Evolutionary conservation across 1,139 yeast species (phyloP).

Genomic region (Lodderomyces pseudojiufengensis): DNA sequence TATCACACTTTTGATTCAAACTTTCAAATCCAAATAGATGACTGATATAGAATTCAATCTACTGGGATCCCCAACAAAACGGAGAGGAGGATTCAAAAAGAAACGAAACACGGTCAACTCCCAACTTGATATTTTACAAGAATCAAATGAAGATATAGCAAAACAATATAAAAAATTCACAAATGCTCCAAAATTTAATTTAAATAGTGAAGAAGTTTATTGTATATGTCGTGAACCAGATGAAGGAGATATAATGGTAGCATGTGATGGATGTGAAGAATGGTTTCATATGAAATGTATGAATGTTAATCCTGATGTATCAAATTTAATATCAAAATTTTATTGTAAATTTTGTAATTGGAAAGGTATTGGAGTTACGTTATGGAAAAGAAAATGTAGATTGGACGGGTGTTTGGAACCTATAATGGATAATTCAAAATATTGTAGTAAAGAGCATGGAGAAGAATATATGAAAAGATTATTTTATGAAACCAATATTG

Average conservation of each 20-base stretch:
- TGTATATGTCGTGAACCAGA: conserved; percentile 83
- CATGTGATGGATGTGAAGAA: conserved; percentile 92
- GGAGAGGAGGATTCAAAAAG: conserved; percentile 2
- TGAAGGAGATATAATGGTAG: conserved; percentile 74
- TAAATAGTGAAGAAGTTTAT: conserved; percentile 60
- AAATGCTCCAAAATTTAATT: conserved; percentile 42
- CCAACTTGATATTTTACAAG: conserved; percentile 12
- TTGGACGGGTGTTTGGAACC: conserved; percentile 58
- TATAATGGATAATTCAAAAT: conserved; percentile 54
- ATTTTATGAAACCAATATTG: conserved; percentile 16
- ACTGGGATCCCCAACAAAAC: background rate
- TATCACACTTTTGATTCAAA: too few species aligned
- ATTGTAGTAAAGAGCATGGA: conserved; percentile 77
- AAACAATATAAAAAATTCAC: conserved; percentile 43
- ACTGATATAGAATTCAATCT: background rate
- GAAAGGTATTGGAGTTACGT: conserved; percentile 39
- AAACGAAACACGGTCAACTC: background rate
- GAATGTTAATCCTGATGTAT: conserved; percentile 50
- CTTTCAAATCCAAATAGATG: too few species aligned
- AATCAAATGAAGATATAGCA: conserved; percentile 38
- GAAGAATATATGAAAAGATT: conserved; percentile 43
- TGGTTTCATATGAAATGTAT: conserved; percentile 91
- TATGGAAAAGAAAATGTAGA: conserved; percentile 79
- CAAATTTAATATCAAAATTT: conserved; percentile 59
- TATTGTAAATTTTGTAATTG: conserved; percentile 74